phyloP scores from a whole-genome alignment of 2,329 filamentous ascomycete genomes.

The Pseudogymnoascus sp. region DNA sequence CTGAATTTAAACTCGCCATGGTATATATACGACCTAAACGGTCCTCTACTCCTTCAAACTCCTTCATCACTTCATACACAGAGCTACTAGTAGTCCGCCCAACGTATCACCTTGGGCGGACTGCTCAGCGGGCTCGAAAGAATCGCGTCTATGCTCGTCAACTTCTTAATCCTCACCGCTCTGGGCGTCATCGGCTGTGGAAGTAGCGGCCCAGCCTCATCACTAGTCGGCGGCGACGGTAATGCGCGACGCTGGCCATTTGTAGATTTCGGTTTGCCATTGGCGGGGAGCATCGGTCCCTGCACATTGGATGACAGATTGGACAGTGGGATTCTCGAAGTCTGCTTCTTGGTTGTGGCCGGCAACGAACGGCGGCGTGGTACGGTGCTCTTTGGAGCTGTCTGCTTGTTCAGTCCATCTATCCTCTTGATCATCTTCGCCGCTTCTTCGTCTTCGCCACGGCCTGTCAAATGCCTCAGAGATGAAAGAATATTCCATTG shows the following conservation, averaged over 20 bases:
- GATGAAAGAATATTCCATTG: neutral
- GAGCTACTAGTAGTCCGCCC: neutral
- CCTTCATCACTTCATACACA: neutral
- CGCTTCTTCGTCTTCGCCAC: constrained; percentile 7
- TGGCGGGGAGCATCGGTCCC: neutral
- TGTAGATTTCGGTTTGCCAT: neutral
- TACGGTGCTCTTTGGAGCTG: neutral
- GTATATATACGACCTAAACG: neutral
- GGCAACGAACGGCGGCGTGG: neutral
- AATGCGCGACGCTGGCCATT: neutral
- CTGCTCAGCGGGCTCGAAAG: constrained; percentile 12
- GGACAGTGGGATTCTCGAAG: neutral
- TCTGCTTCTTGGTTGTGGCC: neutral
- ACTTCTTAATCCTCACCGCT: constrained; percentile 21
- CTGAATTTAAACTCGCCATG: neutral
- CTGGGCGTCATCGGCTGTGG: constrained; percentile 17
- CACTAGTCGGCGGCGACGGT: constrained; percentile 18
- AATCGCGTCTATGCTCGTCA: constrained; percentile 23
- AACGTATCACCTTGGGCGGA: neutral
- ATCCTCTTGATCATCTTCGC: neutral
- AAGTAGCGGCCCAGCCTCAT: neutral
- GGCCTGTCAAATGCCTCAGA: neutral
- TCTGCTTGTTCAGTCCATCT: neutral
- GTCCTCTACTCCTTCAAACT: neutral
- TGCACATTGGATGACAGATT: neutral